Percentiles rank a stretch among this genome's conserved stretches.
These are phyloP conservation scores for Aspergillaceae sp. DNA, from an alignment of 2,329 filamentous ascomycete genomes.

Conservation along the genomic window DNA sequence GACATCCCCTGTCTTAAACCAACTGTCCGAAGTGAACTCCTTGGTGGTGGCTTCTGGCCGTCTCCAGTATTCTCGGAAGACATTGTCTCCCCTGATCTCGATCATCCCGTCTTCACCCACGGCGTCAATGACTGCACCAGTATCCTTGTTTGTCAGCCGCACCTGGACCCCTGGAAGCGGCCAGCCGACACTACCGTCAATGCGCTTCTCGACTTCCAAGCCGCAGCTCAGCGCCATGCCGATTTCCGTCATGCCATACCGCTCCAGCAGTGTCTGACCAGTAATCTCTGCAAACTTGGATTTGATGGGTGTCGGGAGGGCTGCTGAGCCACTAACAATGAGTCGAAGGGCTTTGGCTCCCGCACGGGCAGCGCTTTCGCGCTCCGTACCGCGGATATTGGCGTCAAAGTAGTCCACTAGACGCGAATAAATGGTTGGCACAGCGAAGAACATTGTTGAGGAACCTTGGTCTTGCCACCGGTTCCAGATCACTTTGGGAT, in stretches of 20 bases:
- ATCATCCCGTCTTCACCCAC: slow-evolving; percentile 36
- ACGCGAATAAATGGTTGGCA: slow-evolving; percentile 45
- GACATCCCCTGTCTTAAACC: slow-evolving; percentile 44
- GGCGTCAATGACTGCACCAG: slow-evolving; percentile 21
- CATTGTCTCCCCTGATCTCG: slow-evolving; percentile 34
- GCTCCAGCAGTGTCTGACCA: slow-evolving; percentile 37
- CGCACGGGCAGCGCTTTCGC: slow-evolving; percentile 23
- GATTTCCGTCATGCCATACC: slow-evolving; percentile 46
- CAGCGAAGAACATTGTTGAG: slow-evolving; percentile 43
- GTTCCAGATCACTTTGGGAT: slow-evolving; percentile 38
- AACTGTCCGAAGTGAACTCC: slow-evolving; percentile 41
- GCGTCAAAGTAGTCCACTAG: slow-evolving; percentile 39
- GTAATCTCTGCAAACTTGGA: slow-evolving; percentile 34
- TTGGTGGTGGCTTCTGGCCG: slow-evolving; percentile 38
- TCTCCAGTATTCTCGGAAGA: slow-evolving; percentile 38
- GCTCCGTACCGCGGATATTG: slow-evolving; percentile 27
- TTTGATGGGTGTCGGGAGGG: slow-evolving; percentile 35
- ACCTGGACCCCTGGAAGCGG: slow-evolving; percentile 41
- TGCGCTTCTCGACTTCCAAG: slow-evolving; percentile 29
- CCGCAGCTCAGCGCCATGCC: slow-evolving; percentile 42
- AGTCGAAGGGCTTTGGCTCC: slow-evolving; percentile 30
- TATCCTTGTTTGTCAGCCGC: slow-evolving; percentile 36
- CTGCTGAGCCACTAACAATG: slow-evolving; percentile 36
- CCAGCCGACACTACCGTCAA: slow-evolving; percentile 44
- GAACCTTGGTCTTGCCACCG: slow-evolving; percentile 36